Percentiles rank a stretch among this genome's conserved stretches.
These are phyloP conservation scores for Gloeopeniophorella convolvens DNA, from an alignment of 768 basidiomycete genomes.

Conservation along the genomic window DNA sequence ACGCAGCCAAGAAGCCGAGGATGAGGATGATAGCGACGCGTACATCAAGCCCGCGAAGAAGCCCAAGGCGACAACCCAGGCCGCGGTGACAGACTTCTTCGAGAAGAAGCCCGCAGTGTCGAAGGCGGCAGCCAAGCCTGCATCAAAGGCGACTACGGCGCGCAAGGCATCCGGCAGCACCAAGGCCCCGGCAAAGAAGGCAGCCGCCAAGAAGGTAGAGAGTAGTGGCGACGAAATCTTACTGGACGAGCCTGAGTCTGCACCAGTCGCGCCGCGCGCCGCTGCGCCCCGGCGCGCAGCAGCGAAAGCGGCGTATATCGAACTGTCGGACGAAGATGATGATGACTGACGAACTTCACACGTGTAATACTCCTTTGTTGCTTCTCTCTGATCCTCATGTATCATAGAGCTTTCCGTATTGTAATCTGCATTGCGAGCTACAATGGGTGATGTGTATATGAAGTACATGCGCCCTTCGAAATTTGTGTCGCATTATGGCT, in stretches of 20 bases:
- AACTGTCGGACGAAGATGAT: conserved; percentile 44
- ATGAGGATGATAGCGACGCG: conserved; percentile 1
- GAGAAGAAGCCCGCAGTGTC: conserved; percentile 29
- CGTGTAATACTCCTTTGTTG: conserved; percentile 37
- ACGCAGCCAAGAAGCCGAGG: neutral
- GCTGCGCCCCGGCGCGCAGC: conserved; percentile 44
- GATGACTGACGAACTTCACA: conserved; percentile 18
- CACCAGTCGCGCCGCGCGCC: conserved; percentile 34
- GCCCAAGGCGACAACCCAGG: conserved; percentile 30
- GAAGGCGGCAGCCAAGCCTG: conserved; percentile 17
- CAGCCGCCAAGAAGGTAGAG: conserved; percentile 25
- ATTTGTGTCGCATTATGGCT: conserved; percentile 22
- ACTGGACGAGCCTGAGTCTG: conserved; percentile 36
- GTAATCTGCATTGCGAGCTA: no score
- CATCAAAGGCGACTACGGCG: conserved; percentile 19
- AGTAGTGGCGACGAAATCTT: conserved; percentile 39
- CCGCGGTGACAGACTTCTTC: conserved; percentile 54
- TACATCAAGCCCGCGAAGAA: conserved; percentile 50
- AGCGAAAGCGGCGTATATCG: conserved; percentile 31
- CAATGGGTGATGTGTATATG: no score
- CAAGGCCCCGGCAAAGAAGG: conserved; percentile 29
- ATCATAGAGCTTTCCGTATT: neutral
- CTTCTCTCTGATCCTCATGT: conserved; percentile 27
- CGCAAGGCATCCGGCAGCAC: conserved; percentile 55
- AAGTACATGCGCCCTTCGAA: no score